Conservation (phyloP, 2,329 filamentous ascomycete genomes). For the Pyricularia sp. region DNA sequence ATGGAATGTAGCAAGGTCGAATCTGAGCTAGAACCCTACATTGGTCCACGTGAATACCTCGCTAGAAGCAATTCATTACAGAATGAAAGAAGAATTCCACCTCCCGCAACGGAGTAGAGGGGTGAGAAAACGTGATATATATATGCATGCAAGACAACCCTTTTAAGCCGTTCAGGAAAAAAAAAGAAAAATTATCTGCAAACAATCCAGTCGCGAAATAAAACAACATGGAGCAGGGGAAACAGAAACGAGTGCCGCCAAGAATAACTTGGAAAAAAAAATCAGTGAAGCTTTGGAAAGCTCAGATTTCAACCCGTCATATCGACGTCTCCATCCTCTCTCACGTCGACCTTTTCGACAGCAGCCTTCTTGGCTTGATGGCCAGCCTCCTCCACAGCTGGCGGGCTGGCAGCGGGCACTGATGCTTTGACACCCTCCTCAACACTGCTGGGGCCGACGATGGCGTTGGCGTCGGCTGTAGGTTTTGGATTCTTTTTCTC, state of each 20-base stretch:
- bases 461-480: neutral
- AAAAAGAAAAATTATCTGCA: no score
- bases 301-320: neutral
- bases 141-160: neutral
- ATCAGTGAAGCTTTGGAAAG: neutral
- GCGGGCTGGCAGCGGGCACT: neutral
- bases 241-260: neutral
- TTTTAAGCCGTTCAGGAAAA: no score
- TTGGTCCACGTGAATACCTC: neutral
- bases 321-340: neutral
- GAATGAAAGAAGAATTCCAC: neutral
- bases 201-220: neutral
- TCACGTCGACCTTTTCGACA: neutral
- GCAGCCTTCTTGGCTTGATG: neutral
- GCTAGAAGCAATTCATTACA: neutral
- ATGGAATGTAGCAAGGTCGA: neutral
- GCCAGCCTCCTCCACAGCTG: neutral
- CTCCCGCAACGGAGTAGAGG: neutral
- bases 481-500: slow-evolving; percentile 37
- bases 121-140: neutral
- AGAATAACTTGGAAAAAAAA: neutral
- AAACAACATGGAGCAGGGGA: neutral
- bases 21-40: neutral
- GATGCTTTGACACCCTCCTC: neutral
- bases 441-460: neutral